Evolutionary conservation across 441 rosid species (phyloP).

Genomic region (Daphne laureola): DNA sequence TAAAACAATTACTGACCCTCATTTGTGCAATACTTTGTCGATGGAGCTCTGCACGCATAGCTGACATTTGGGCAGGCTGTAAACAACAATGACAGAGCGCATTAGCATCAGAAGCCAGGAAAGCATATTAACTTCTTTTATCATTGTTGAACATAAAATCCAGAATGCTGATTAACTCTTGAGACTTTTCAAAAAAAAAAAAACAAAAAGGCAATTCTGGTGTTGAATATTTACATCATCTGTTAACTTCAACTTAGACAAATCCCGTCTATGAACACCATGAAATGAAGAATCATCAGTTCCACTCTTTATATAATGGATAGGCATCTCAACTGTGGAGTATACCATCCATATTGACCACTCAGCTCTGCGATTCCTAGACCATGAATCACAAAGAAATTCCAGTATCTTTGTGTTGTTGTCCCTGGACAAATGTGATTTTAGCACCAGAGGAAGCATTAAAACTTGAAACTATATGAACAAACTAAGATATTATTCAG

Average conservation of each 20-base stretch:
- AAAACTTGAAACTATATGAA: not conserved
- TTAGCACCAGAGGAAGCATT: slow-evolving; percentile 8
- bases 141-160: slow-evolving; percentile 2
- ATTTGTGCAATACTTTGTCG: slow-evolving; percentile 89
- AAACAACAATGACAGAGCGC: slow-evolving; percentile 17
- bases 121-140: slow-evolving; percentile 1
- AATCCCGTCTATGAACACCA: slow-evolving; percentile 44
- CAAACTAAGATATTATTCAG: too few species aligned
- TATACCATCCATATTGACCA: slow-evolving; percentile 99
- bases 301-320: slow-evolving; percentile 66
- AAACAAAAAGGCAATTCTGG: slow-evolving; percentile 8
- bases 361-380: slow-evolving; percentile 76
- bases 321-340: slow-evolving; percentile 91
- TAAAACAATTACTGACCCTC: slow-evolving; percentile 45
- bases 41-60: slow-evolving; percentile 87
- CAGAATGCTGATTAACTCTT: not conserved
- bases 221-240: slow-evolving; percentile 44
- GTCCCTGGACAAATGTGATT: slow-evolving; percentile 38
- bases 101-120: slow-evolving; percentile 13
- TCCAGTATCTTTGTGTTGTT: slow-evolving; percentile 54
- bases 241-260: slow-evolving; percentile 52
- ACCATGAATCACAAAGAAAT: slow-evolving; percentile 62
- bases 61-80: slow-evolving; percentile 77
- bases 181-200: too few species aligned
- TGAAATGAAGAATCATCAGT: slow-evolving; percentile 48